Conservation (phyloP, 768 basidiomycete genomes). For the Boletus sp. region DNA sequence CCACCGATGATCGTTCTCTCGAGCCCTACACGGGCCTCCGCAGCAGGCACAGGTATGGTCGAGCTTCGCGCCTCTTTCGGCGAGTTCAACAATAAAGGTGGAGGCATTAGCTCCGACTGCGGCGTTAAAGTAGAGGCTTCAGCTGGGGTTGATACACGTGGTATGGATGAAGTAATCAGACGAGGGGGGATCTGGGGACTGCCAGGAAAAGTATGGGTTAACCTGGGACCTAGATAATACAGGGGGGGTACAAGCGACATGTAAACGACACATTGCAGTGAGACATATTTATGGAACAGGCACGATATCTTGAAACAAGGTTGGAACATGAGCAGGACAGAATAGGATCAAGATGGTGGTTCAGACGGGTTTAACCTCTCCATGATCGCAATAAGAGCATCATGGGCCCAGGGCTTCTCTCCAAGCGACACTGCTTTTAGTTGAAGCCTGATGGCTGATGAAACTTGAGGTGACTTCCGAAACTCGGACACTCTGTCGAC, state of each 20-base stretch:
- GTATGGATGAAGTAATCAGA: slow-evolving; percentile 67
- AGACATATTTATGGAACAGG: neutral
- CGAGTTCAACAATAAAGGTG: slow-evolving; percentile 29
- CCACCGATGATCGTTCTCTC: slow-evolving; percentile 61
- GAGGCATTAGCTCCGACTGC: slow-evolving; percentile 16
- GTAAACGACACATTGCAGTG: neutral
- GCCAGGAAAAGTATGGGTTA: slow-evolving; percentile 59
- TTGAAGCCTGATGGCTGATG: slow-evolving; percentile 20
- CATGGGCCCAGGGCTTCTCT: slow-evolving; percentile 26
- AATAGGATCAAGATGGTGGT: neutral
- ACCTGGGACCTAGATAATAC: slow-evolving; percentile 14
- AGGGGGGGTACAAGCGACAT: neutral
- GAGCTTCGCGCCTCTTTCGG: slow-evolving; percentile 65
- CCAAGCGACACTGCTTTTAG: slow-evolving; percentile 21
- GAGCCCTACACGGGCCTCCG: slow-evolving; percentile 61
- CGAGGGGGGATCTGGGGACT: slow-evolving; percentile 70
- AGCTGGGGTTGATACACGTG: slow-evolving; percentile 47
- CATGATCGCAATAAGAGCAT: slow-evolving; percentile 24
- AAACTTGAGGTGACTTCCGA: slow-evolving; percentile 22
- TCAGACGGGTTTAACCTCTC: slow-evolving; percentile 17
- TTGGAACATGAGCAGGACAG: neutral
- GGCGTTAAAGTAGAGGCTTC: slow-evolving; percentile 24
- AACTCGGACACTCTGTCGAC: slow-evolving; percentile 19
- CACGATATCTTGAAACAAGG: neutral
- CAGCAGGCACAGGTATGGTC: slow-evolving; percentile 60